Conservation (phyloP, 2,329 filamentous ascomycete genomes). For the Claviceps sp. region DNA sequence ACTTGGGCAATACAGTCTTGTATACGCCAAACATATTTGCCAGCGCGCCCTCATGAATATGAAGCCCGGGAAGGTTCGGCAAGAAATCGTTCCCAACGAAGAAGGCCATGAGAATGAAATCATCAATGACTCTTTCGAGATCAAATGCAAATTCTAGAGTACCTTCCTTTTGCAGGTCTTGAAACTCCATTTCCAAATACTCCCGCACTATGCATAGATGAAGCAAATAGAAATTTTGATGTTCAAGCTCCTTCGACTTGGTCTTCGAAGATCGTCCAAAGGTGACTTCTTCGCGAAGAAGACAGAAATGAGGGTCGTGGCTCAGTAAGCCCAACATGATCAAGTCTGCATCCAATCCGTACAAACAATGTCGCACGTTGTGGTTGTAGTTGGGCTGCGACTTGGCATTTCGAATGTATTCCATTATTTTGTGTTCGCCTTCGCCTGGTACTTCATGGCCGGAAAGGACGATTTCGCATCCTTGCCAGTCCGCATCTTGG, state of each 20-base stretch:
- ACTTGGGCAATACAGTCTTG: conserved; percentile 74
- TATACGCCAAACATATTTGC: conserved; percentile 97
- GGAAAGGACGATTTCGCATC: conserved; percentile 87
- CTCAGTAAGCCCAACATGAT: conserved; percentile 97
- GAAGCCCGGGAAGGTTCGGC: conserved; percentile 86
- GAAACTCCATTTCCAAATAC: conserved; percentile 93
- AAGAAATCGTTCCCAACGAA: conserved; percentile 99
- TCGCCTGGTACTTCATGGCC: conserved; percentile 97
- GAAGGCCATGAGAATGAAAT: conserved; percentile 99
- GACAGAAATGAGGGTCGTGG: conserved; percentile 95
- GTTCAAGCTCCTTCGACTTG: conserved; percentile 92
- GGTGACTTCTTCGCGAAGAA: conserved; percentile 92
- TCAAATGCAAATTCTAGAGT: conserved; percentile 69
- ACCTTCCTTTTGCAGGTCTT: conserved; percentile 68
- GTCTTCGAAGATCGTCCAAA: conserved; percentile 79
- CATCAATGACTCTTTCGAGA: conserved; percentile 92
- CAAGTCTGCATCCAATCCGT: conserved; percentile 90
- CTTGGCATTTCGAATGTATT: conserved; percentile 96
- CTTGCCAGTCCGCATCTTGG: conserved; percentile 95
- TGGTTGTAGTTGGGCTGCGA: conserved; percentile 85
- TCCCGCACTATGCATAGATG: conserved; percentile 96
- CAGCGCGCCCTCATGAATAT: conserved; percentile 96
- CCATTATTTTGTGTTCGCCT: conserved; percentile 99
- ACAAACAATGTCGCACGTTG: conserved; percentile 91
- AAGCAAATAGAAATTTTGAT: conserved; percentile 96